Conservation (phyloP, 2,329 filamentous ascomycete genomes). For the Ophioceras dolichostomum region DNA sequence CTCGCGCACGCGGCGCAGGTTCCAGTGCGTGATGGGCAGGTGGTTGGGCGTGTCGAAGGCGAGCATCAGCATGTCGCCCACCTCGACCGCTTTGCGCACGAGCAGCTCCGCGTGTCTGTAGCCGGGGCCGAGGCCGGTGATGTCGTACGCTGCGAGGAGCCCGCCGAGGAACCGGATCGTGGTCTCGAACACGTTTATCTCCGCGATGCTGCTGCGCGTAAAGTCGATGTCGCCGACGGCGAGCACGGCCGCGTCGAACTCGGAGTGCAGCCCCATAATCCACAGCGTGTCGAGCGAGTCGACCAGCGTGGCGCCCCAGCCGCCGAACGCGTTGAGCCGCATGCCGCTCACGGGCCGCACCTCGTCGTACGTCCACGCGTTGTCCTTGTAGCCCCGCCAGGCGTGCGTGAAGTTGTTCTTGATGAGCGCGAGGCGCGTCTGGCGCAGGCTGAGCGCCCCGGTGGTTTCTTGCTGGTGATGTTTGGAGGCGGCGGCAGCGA, state of each 20-base stretch:
- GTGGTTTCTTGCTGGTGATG: no score
- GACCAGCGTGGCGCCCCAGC: constrained; percentile 54
- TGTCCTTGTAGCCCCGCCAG: constrained; percentile 30
- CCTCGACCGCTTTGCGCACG: constrained; percentile 36
- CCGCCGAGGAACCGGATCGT: constrained; percentile 44
- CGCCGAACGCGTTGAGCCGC: constrained; percentile 30
- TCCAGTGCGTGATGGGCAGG: constrained; percentile 32
- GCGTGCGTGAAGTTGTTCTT: constrained; percentile 20
- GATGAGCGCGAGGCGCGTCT: constrained; percentile 19
- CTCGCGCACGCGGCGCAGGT: constrained; percentile 17
- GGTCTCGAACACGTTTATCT: constrained; percentile 51
- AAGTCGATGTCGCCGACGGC: constrained; percentile 43
- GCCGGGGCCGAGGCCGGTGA: constrained; percentile 27
- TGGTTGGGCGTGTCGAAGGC: constrained; percentile 43
- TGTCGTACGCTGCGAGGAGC: constrained; percentile 37
- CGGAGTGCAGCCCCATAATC: constrained; percentile 45
- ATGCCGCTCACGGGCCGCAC: constrained; percentile 29
- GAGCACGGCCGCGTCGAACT: constrained; percentile 39
- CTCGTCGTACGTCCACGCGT: constrained; percentile 36
- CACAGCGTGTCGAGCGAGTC: constrained; percentile 48
- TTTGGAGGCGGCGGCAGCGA: no score
- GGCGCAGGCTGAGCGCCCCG: no score
- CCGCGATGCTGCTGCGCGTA: constrained; percentile 27
- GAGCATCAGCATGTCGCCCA: constrained; percentile 39
- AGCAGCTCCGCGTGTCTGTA: constrained; percentile 17